Percentiles rank a stretch among this genome's conserved stretches.
Evolutionary conservation across 2,329 filamentous ascomycete species (phyloP).

Genomic region (Xylariaceae sp.): DNA sequence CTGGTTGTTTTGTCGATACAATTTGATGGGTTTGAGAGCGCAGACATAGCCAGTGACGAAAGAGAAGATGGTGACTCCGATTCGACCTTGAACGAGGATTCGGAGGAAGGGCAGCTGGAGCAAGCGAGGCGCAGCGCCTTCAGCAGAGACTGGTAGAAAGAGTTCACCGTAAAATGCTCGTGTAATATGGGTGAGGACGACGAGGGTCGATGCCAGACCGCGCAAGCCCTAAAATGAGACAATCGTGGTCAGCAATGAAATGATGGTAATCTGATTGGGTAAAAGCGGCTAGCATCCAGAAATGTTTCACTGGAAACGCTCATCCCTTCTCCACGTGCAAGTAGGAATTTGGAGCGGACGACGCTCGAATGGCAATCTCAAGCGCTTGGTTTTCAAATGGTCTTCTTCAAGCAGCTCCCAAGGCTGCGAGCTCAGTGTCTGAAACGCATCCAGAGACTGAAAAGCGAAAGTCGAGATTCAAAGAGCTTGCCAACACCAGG

Average conservation of each 20-base stretch:
- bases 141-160: constrained; percentile 41
- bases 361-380: too few relatives aligned
- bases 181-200: constrained; percentile 51
- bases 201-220: constrained; percentile 49
- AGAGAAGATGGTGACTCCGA: constrained; percentile 63
- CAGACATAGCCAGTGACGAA: constrained; percentile 63
- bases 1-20: constrained; percentile 49
- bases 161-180: constrained; percentile 47
- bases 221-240: constrained; percentile 43
- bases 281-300: not conserved
- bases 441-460: too few relatives aligned
- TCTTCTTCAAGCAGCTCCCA: too few relatives aligned
- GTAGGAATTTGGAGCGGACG: too few relatives aligned
- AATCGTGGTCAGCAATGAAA: too few relatives aligned
- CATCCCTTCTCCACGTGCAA: too few relatives aligned
- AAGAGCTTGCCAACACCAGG: too few relatives aligned
- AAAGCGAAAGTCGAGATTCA: too few relatives aligned
- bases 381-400: too few relatives aligned
- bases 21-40: constrained; percentile 55
- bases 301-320: too few relatives aligned
- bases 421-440: too few relatives aligned
- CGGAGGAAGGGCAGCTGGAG: constrained; percentile 57
- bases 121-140: constrained; percentile 40
- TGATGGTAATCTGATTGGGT: too few relatives aligned
- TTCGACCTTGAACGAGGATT: constrained; percentile 55